Conservation (phyloP, 352 stramenopile genomes). For the Globisporangium cystogenes region DNA sequence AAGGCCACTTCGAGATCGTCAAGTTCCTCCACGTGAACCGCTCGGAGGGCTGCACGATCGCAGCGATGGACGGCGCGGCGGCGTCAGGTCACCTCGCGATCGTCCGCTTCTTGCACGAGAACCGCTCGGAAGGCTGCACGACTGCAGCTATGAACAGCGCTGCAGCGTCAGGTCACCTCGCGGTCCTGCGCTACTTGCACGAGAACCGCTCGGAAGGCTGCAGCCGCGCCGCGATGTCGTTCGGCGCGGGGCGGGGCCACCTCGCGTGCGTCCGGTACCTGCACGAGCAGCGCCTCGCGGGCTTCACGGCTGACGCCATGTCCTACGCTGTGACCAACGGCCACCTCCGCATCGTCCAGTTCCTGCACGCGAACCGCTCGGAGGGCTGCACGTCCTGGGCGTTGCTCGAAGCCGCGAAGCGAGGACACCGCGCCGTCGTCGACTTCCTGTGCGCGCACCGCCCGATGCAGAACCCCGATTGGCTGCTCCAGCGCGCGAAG, state of each 20-base stretch:
- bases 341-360: neutral
- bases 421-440: neutral
- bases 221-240: neutral
- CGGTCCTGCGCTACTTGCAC: neutral
- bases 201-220: neutral
- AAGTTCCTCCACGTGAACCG: neutral
- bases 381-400: neutral
- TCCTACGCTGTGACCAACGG: neutral
- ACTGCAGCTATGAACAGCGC: neutral
- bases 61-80: neutral
- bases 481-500: neutral
- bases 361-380: neutral
- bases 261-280: slow-evolving; percentile 1
- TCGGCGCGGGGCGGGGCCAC: neutral
- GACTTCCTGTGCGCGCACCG: neutral
- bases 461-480: neutral
- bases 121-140: neutral
- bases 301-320: neutral
- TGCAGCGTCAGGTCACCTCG: neutral
- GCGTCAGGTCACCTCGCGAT: neutral
- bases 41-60: neutral
- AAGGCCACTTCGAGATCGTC: neutral
- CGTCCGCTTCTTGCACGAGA: neutral
- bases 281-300: neutral
- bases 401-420: neutral